A percentile compares a stretch with the other conserved stretches of the same genome.
Evolutionary conservation across 805 yeast genomes (phyloP).

Genomic region (Blastobotrys attinorum): DNA sequence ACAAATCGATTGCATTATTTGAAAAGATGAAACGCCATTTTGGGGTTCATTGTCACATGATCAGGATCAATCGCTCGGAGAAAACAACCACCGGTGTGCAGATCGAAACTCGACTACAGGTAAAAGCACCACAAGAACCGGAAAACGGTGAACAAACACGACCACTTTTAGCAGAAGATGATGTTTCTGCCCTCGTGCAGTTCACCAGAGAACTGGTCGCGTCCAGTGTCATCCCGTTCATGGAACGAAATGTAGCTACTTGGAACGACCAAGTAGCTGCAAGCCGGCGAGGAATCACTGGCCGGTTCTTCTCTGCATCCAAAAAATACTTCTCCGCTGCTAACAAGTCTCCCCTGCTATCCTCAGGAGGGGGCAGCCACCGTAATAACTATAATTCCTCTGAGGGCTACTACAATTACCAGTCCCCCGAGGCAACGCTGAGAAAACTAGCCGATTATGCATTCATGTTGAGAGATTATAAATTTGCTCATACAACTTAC

Average conservation of each 20-base stretch:
- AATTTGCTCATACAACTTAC: constrained; percentile 73
- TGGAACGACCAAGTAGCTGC: constrained; percentile 83
- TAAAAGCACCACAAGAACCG: neutral
- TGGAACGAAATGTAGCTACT: constrained; percentile 69
- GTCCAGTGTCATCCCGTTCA: constrained; percentile 61
- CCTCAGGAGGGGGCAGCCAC: neutral
- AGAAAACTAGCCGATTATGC: constrained; percentile 90
- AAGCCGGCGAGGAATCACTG: constrained; percentile 69
- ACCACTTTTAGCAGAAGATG: constrained; percentile 21
- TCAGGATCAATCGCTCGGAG: constrained; percentile 12
- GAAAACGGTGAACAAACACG: neutral
- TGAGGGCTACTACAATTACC: constrained; percentile 48
- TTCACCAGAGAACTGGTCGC: constrained; percentile 42
- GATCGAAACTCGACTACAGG: no score
- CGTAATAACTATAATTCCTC: constrained; percentile 8
- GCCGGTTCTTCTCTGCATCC: constrained; percentile 61
- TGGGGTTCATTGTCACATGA: constrained; percentile 22
- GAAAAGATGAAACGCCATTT: constrained; percentile 35
- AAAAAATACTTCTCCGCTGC: constrained; percentile 38
- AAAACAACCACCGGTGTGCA: no score
- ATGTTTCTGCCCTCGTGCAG: constrained; percentile 34
- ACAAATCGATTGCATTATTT: constrained; percentile 33
- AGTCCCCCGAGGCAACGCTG: constrained; percentile 62
- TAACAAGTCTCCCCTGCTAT: constrained; percentile 18
- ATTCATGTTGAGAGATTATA: constrained; percentile 83